Conservation (phyloP, 1,139 yeast genomes). For the Wickerhamomyces sp. region DNA sequence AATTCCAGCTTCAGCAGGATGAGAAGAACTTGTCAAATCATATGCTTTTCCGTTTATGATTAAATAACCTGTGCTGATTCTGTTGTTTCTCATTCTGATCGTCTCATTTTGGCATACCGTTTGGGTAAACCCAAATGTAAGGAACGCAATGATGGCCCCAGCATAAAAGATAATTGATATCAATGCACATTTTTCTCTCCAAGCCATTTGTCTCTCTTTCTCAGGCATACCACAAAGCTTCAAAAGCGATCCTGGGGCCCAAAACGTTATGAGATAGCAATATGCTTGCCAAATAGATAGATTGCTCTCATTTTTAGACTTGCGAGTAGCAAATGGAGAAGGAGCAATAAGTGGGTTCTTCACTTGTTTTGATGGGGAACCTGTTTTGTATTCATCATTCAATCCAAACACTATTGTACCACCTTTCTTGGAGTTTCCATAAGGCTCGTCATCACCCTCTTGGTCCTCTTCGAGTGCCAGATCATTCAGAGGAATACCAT, state of each 20-base stretch:
- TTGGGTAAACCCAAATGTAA: conserved; percentile 88
- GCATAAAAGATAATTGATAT: conserved; percentile 67
- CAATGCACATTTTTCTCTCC: conserved; percentile 94
- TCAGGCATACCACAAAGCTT: conserved; percentile 72
- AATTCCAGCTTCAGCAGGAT: conserved; percentile 80
- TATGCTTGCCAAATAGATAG: conserved; percentile 76
- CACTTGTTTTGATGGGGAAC: conserved; percentile 1
- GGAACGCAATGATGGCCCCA: conserved; percentile 77
- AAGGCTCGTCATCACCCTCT: neutral
- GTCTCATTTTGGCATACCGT: conserved; percentile 66
- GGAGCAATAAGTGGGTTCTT: conserved; percentile 4
- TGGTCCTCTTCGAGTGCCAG: conserved; percentile 17
- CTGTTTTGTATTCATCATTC: conserved; percentile 47
- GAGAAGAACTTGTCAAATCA: conserved; percentile 64
- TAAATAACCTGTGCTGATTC: conserved; percentile 56
- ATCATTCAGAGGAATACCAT: conserved; percentile 18
- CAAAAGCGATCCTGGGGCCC: conserved; percentile 84
- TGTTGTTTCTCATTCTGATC: conserved; percentile 52
- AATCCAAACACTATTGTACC: conserved; percentile 57
- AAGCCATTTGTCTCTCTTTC: conserved; percentile 83
- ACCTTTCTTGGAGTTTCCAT: conserved; percentile 14
- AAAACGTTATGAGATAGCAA: conserved; percentile 76
- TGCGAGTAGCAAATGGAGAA: neutral
- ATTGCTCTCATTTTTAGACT: conserved; percentile 20
- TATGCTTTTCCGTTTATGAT: conserved; percentile 81